These are phyloP conservation scores for Ophioceras dolichostomum DNA, from an alignment of 2,329 filamentous ascomycete genomes.

Conservation along the genomic window DNA sequence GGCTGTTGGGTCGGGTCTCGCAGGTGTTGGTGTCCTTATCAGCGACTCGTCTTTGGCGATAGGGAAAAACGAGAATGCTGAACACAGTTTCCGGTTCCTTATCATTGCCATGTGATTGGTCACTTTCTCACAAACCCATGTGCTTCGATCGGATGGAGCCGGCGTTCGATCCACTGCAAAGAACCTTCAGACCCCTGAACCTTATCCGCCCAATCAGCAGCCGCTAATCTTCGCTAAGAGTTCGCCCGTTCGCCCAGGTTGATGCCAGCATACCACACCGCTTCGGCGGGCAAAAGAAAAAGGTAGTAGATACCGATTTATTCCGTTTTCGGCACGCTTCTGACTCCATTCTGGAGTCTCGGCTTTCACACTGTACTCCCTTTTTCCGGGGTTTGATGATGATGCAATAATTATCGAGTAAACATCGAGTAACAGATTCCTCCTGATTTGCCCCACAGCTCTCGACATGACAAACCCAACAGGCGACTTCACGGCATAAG, in stretches of 20 bases:
- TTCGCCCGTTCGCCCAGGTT: neutral
- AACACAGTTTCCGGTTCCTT: neutral
- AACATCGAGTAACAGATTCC: slow-evolving; percentile 14
- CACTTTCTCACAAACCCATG: neutral
- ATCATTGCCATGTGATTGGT: neutral
- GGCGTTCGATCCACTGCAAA: neutral
- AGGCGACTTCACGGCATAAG: too few species aligned
- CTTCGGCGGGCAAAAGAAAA: too few species aligned
- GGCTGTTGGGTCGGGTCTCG: too few species aligned
- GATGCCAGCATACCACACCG: too few species aligned
- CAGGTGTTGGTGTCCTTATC: neutral
- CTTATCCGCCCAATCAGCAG: slow-evolving; percentile 1
- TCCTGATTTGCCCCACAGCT: too few species aligned
- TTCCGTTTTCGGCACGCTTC: slow-evolving; percentile 3
- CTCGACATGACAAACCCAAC: too few species aligned
- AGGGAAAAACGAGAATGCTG: neutral
- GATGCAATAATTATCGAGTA: slow-evolving; percentile 36
- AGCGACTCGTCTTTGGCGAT: neutral
- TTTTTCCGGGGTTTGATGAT: slow-evolving; percentile 21
- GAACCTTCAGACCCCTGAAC: neutral
- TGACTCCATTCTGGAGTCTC: neutral
- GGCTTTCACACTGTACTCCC: neutral
- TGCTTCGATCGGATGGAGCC: neutral
- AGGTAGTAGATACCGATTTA: too few species aligned
- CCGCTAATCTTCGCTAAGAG: neutral